phyloP scores from a whole-genome alignment of 2,329 filamentous ascomycete genomes.

The Thelonectria blattea region DNA sequence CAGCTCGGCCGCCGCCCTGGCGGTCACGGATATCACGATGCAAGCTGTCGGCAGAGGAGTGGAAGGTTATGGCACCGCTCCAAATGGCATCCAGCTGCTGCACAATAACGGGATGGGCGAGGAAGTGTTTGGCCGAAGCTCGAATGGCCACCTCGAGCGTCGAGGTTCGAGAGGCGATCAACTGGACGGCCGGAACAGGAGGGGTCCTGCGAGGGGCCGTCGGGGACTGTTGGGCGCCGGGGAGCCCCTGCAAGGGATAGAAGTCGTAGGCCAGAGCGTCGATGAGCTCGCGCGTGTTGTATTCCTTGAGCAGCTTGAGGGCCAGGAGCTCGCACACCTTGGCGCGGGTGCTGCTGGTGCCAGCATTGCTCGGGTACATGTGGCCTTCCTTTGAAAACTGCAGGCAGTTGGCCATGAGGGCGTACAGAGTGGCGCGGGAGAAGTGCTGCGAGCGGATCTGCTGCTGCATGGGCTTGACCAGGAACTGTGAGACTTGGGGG shows the following conservation, averaged over 20 bases:
- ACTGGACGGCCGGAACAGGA: conserved; percentile 51
- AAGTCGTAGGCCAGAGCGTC: conserved; percentile 96
- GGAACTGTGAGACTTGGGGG: conserved; percentile 94
- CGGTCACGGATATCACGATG: conserved; percentile 62
- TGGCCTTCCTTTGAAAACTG: conserved; percentile 91
- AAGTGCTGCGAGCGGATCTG: conserved; percentile 85
- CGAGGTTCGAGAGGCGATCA: conserved; percentile 77
- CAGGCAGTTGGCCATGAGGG: conserved; percentile 89
- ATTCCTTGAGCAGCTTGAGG: conserved; percentile 89
- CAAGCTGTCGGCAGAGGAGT: conserved; percentile 83
- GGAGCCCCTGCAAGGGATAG: conserved; percentile 84
- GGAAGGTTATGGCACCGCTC: conserved; percentile 94
- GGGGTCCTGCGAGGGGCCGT: conserved; percentile 41
- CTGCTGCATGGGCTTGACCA: conserved; percentile 93
- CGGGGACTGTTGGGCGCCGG: conserved; percentile 51
- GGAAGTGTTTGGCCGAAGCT: conserved; percentile 88
- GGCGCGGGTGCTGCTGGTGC: conserved; percentile 82
- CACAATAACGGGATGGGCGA: conserved; percentile 89
- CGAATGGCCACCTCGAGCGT: conserved; percentile 92
- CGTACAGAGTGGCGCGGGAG: conserved; percentile 84
- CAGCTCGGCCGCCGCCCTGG: conserved; percentile 34
- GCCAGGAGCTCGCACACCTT: conserved; percentile 90
- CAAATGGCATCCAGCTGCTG: conserved; percentile 97
- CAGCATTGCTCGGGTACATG: conserved; percentile 80
- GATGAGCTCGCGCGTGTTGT: conserved; percentile 86